A percentile compares a stretch with the other conserved stretches of the same genome.
Evolutionary conservation across 805 yeast species (phyloP).

Genomic region (Scheffersomyces stipitis): DNA sequence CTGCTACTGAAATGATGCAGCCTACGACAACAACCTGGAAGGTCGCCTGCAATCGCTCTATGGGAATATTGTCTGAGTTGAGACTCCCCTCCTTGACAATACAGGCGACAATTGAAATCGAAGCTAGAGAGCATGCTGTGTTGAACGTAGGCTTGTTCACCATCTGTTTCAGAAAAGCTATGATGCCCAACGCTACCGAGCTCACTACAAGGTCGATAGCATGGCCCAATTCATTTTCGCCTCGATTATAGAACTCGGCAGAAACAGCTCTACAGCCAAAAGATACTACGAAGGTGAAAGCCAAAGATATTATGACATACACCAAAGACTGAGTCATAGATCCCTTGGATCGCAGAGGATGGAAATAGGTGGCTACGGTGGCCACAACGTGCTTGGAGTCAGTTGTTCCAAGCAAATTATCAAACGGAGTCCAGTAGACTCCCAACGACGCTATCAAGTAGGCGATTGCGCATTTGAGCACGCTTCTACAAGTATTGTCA

Average conservation of each 20-base stretch:
- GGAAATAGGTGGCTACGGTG: conserved; percentile 82
- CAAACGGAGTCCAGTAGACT: conserved; percentile 57
- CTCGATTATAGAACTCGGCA: conserved; percentile 42
- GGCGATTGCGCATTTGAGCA: conserved; percentile 69
- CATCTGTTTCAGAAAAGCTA: conserved; percentile 69
- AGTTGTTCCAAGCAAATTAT: conserved; percentile 55
- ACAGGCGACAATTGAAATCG: conserved; percentile 68
- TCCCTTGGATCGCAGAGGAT: conserved; percentile 76
- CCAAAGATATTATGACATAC: conserved; percentile 56
- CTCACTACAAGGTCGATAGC: conserved; percentile 53
- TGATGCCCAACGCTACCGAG: conserved; percentile 58
- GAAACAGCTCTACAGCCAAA: conserved; percentile 53
- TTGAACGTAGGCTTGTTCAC: conserved; percentile 69
- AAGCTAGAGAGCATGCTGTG: conserved; percentile 77
- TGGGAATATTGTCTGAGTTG: conserved; percentile 57
- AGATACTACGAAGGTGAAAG: conserved; percentile 54
- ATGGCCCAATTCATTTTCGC: conserved; percentile 49
- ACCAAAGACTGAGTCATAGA: conserved; percentile 73
- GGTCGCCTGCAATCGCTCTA: conserved; percentile 51
- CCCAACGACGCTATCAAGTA: conserved; percentile 72
- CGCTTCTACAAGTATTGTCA: conserved; percentile 25
- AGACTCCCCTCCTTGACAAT: conserved; percentile 72
- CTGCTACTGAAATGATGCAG: conserved; percentile 52
- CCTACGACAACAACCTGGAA: conserved; percentile 62
- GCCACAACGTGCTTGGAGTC: conserved; percentile 82